Conservation (phyloP, 805 yeast genomes). For the Yamadazyma olivae region DNA sequence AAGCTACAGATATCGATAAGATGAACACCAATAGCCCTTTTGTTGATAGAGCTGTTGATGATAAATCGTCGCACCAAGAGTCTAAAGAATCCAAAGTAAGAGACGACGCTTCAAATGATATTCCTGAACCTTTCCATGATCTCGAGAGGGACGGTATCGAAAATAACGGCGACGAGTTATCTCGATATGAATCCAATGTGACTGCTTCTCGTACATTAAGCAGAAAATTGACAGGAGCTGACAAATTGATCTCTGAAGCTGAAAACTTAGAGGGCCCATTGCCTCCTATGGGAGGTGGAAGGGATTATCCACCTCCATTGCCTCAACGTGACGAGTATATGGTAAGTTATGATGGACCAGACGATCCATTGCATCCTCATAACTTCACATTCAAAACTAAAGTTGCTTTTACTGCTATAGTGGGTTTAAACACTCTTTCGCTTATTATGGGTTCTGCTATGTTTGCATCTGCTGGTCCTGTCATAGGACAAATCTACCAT, state of each 20-base stretch:
- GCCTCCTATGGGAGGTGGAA: slow-evolving; percentile 62
- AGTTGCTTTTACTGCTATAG: slow-evolving; percentile 20
- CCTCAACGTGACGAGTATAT: slow-evolving; percentile 55
- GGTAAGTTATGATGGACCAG: slow-evolving; percentile 73
- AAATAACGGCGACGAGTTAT: too few species aligned
- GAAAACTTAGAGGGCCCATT: slow-evolving; percentile 25
- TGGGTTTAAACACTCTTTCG: slow-evolving; percentile 31
- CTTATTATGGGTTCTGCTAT: slow-evolving; percentile 82
- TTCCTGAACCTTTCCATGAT: too few species aligned
- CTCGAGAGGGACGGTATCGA: too few species aligned
- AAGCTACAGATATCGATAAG: too few species aligned
- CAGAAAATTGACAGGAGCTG: slow-evolving; percentile 25
- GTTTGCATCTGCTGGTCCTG: slow-evolving; percentile 60
- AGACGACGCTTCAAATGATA: too few species aligned
- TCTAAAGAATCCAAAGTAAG: too few species aligned
- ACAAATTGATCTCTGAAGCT: slow-evolving; percentile 24
- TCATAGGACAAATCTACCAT: slow-evolving; percentile 46
- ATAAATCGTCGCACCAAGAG: too few species aligned
- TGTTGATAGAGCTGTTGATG: too few species aligned
- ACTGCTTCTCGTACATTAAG: slow-evolving; percentile 20
- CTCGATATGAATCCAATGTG: too few species aligned
- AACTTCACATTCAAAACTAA: slow-evolving; percentile 56
- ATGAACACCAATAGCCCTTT: too few species aligned
- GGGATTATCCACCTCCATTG: slow-evolving; percentile 59
- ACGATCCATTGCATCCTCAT: slow-evolving; percentile 78